A percentile compares a stretch with the other conserved stretches of the same genome.
These are phyloP conservation scores for Diaporthe batatas DNA, from an alignment of 2,329 filamentous ascomycete species.

Conservation along the genomic window DNA sequence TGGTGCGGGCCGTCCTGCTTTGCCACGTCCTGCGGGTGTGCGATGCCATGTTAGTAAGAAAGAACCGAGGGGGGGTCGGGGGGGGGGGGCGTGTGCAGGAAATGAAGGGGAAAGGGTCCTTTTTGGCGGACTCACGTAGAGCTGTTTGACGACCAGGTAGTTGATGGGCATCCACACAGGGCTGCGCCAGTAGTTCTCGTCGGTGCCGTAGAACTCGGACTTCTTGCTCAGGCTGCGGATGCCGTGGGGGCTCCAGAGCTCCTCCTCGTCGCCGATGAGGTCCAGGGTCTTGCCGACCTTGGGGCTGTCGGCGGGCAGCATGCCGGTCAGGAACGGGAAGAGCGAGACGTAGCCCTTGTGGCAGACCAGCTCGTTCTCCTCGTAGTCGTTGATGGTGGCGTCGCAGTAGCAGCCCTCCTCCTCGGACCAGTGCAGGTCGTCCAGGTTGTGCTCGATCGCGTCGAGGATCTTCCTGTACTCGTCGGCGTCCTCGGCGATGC, in stretches of 20 bases:
- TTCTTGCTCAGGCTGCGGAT: slow-evolving; percentile 89
- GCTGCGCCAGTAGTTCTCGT: slow-evolving; percentile 96
- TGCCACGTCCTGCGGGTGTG: slow-evolving; percentile 69
- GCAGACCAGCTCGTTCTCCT: slow-evolving; percentile 90
- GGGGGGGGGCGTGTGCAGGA: no score
- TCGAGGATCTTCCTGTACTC: slow-evolving; percentile 79
- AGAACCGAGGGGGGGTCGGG: no score
- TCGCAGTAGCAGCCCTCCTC: slow-evolving; percentile 89
- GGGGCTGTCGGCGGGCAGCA: slow-evolving; percentile 80
- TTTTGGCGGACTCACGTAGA: slow-evolving; percentile 74
- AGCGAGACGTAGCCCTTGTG: slow-evolving; percentile 97
- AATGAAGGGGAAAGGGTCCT: no score
- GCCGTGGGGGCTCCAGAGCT: slow-evolving; percentile 93
- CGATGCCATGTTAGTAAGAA: slow-evolving; percentile 4
- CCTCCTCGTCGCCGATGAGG: slow-evolving; percentile 82
- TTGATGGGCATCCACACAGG: slow-evolving; percentile 98
- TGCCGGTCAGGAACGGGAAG: slow-evolving; percentile 90
- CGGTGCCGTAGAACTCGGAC: slow-evolving; percentile 87
- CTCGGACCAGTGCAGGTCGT: slow-evolving; percentile 93
- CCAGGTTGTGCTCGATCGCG: slow-evolving; percentile 86
- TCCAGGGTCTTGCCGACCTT: slow-evolving; percentile 82
- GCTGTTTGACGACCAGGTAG: slow-evolving; percentile 84
- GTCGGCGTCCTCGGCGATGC: slow-evolving; percentile 79
- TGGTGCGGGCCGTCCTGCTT: slow-evolving; percentile 76
- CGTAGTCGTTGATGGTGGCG: slow-evolving; percentile 93